These are phyloP conservation scores for Rauvolfia tetraphylla DNA, from an alignment of 257 asterid genomes.

Conservation along the genomic window DNA sequence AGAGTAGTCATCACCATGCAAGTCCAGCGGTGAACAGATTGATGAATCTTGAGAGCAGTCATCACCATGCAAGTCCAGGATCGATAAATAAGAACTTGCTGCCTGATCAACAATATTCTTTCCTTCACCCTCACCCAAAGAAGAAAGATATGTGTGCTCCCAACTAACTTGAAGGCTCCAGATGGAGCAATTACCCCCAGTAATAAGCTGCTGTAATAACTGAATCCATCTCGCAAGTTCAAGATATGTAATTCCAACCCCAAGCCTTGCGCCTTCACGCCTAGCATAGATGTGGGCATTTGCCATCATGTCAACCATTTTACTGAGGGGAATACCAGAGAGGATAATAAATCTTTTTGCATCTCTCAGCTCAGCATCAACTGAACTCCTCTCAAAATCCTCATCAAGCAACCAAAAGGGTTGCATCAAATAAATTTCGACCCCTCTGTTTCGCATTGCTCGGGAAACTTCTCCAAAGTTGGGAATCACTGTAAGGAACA, in stretches of 20 bases:
- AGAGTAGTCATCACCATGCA: constrained; percentile 34
- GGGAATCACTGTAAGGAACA: constrained; percentile 95
- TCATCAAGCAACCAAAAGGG: constrained; percentile 55
- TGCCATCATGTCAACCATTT: constrained; percentile 77
- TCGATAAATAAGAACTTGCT: constrained; percentile 38
- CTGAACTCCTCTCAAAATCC: constrained; percentile 17
- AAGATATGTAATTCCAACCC: constrained; percentile 66
- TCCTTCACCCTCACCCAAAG: constrained; percentile 75
- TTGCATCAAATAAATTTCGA: constrained; percentile 80
- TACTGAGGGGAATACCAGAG: constrained; percentile 73
- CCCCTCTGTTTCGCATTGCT: constrained; percentile 98
- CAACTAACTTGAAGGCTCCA: constrained; percentile 91
- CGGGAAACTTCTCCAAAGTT: constrained; percentile 91
- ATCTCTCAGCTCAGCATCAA: constrained; percentile 65
- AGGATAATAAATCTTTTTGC: constrained; percentile 63
- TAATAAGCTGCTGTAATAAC: constrained; percentile 68
- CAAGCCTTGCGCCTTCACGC: constrained; percentile 56
- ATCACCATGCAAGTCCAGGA: constrained; percentile 34
- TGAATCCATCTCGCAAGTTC: constrained; percentile 96
- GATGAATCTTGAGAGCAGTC: constrained; percentile 42
- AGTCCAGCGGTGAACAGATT: constrained; percentile 42
- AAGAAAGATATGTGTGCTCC: constrained; percentile 85
- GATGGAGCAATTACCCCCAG: constrained; percentile 59
- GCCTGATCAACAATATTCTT: constrained; percentile 52
- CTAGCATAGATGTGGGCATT: constrained; percentile 72